A percentile compares a stretch with the other conserved stretches of the same genome.
These are phyloP conservation scores for Hanseniaspora valbyensis DNA, from an alignment of 805 yeast species.

Conservation along the genomic window DNA sequence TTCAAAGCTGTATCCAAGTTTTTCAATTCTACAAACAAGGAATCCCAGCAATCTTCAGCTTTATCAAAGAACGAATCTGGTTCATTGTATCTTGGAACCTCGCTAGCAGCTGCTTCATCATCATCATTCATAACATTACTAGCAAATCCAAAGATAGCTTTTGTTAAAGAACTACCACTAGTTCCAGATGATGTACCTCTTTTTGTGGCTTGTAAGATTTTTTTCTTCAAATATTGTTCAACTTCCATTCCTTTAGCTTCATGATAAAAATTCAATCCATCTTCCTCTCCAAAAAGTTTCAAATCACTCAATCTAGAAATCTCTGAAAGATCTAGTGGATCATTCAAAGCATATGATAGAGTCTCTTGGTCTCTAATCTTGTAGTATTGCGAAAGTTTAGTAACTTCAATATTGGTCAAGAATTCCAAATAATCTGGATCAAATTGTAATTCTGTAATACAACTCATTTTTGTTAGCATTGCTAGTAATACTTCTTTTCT, in stretches of 20 bases:
- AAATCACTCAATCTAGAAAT: constrained; percentile 27
- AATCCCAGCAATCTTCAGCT: constrained; percentile 56
- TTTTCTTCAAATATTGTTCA: constrained; percentile 13
- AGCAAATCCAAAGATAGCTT: constrained; percentile 28
- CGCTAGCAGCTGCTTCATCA: not conserved
- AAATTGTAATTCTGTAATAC: constrained; percentile 42
- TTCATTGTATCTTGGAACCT: constrained; percentile 50
- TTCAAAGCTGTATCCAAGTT: constrained; percentile 63
- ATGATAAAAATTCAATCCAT: constrained; percentile 21
- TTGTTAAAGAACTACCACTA: constrained; percentile 22
- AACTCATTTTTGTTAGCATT: constrained; percentile 68
- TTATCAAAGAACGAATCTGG: constrained; percentile 68
- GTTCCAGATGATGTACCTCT: constrained; percentile 12
- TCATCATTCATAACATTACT: constrained; percentile 16
- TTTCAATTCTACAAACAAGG: constrained; percentile 60
- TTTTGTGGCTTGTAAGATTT: constrained; percentile 1
- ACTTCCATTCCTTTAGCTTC: constrained; percentile 13
- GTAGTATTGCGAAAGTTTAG: constrained; percentile 55
- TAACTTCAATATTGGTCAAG: constrained; percentile 42
- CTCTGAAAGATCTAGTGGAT: constrained; percentile 33
- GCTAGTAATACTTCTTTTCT: constrained; percentile 23
- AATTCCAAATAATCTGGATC: constrained; percentile 75
- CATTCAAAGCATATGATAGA: constrained; percentile 41
- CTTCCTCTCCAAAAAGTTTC: constrained; percentile 27
- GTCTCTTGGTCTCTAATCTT: constrained; percentile 56